Evolutionary conservation across 257 asterid genomes (phyloP).

Genomic region (Nicotiana tomentosiformis): DNA sequence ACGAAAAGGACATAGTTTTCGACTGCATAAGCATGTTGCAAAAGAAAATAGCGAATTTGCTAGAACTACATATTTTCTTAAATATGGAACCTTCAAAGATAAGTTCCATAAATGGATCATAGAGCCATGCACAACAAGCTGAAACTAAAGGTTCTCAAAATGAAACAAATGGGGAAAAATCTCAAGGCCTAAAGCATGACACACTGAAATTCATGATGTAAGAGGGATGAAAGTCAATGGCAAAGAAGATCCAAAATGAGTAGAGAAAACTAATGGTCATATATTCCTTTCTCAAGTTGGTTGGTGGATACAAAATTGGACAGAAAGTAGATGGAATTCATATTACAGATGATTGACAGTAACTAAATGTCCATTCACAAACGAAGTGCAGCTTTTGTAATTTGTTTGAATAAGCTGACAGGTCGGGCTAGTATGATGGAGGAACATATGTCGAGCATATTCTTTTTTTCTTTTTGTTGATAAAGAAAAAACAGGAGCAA

Average conservation of each 20-base stretch:
- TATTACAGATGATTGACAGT: background rate
- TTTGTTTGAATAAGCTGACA: background rate
- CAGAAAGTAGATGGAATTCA: background rate
- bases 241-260: background rate
- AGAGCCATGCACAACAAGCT: background rate
- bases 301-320: background rate
- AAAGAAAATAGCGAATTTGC: background rate
- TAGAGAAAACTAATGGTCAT: background rate
- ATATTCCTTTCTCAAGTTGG: background rate
- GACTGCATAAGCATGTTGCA: background rate
- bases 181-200: background rate
- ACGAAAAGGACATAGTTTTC: background rate
- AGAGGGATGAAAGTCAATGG: background rate
- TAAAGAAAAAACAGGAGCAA: background rate
- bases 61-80: background rate
- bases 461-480: background rate
- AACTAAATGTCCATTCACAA: background rate
- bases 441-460: background rate
- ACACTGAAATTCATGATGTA: background rate
- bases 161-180: background rate
- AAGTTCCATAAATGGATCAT: background rate
- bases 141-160: background rate
- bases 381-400: background rate
- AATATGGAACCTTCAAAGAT: background rate
- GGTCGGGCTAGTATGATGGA: background rate